phyloP scores from a whole-genome alignment of 2,329 filamentous ascomycete genomes.

The Tetracladium maxilliforme region DNA sequence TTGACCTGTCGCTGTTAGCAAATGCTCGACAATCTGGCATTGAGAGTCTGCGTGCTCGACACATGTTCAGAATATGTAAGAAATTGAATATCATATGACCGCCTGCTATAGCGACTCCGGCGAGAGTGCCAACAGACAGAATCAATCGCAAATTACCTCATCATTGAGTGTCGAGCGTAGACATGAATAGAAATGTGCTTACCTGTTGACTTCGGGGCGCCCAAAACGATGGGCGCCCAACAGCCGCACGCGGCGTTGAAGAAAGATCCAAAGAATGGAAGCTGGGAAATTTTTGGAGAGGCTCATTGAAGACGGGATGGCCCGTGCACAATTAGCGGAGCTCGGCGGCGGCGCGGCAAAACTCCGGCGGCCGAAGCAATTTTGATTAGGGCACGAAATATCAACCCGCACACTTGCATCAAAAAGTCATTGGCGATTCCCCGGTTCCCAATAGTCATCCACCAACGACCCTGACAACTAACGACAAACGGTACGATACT shows the following conservation, averaged over 20 bases:
- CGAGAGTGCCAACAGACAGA: constrained; percentile 69
- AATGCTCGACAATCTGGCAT: not conserved
- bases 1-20: not conserved
- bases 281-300: not conserved
- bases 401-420: constrained; percentile 1
- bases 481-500: constrained; percentile 10
- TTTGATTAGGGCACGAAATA: constrained; percentile 1
- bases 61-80: constrained; percentile 95
- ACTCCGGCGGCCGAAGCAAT: not conserved
- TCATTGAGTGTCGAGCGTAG: constrained; percentile 38
- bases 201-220: no score
- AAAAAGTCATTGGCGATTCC: constrained; percentile 3
- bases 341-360: not conserved
- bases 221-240: no score
- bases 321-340: not conserved
- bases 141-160: constrained; percentile 99
- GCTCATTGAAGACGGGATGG: no score
- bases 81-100: constrained; percentile 79
- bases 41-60: constrained; percentile 2
- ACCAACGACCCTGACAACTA: constrained; percentile 9
- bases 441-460: constrained; percentile 7
- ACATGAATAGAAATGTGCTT: constrained; percentile 1
- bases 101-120: constrained; percentile 74
- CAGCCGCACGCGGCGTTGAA: no score
- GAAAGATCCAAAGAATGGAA: constrained; percentile 3